These are phyloP conservation scores for Nemophila menziesii DNA, from an alignment of 257 asterid genomes.

Conservation along the genomic window DNA sequence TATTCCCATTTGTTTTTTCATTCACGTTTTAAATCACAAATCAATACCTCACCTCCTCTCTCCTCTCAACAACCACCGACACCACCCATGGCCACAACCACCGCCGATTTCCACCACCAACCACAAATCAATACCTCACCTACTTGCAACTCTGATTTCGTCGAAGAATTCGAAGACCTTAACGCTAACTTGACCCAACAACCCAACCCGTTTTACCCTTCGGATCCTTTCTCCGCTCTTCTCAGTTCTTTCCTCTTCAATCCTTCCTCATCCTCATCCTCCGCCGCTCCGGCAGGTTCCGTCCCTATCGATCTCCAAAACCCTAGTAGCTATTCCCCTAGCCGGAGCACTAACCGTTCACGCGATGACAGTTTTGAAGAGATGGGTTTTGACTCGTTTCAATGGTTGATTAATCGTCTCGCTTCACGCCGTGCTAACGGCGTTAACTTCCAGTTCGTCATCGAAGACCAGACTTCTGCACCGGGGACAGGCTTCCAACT, in stretches of 20 bases:
- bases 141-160: conserved; percentile 52
- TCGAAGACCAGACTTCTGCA: conserved; percentile 20
- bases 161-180: conserved; percentile 50
- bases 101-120: no score
- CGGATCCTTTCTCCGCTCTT: conserved; percentile 20
- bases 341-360: not conserved
- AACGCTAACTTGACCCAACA: conserved; percentile 10
- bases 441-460: conserved; percentile 37
- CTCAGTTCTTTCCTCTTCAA: conserved; percentile 12
- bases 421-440: conserved; percentile 49
- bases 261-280: not conserved
- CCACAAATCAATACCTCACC: no score
- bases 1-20: no score
- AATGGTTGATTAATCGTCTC: conserved; percentile 28
- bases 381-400: conserved; percentile 39
- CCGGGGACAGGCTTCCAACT: conserved; percentile 17
- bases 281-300: no score
- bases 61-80: no score
- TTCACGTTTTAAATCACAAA: no score
- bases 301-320: conserved; percentile 9
- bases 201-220: conserved; percentile 21
- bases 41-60: no score
- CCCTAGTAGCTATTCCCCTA: conserved; percentile 10
- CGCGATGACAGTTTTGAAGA: conserved; percentile 10
- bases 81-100: no score